Percentiles rank a stretch among this genome's conserved stretches.
Evolutionary conservation across 2,329 filamentous ascomycete species (phyloP).

Genomic region (Ramularia endophylla): DNA sequence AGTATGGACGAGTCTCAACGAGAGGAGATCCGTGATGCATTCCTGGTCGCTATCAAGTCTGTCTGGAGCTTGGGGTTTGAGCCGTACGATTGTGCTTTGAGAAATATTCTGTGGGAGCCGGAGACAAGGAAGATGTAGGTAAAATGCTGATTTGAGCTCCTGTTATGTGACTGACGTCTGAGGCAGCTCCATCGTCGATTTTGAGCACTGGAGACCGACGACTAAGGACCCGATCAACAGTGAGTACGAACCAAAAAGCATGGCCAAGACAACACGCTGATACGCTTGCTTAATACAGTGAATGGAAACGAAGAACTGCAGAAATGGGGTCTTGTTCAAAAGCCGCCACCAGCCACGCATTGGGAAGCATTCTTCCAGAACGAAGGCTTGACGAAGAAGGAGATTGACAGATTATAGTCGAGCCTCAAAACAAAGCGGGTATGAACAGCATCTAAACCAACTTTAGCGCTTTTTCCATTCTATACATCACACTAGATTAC

Average conservation of each 20-base stretch:
- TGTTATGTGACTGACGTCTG: neutral
- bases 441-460: too few species aligned
- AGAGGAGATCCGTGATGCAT: slow-evolving; percentile 21
- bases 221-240: slow-evolving; percentile 22
- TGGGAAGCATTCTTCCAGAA: slow-evolving; percentile 12
- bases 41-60: slow-evolving; percentile 21
- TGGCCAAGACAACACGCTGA: too few species aligned
- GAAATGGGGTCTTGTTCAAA: slow-evolving; percentile 25
- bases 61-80: slow-evolving; percentile 25
- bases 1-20: slow-evolving; percentile 15
- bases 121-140: slow-evolving; percentile 14
- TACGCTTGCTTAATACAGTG: slow-evolving; percentile 8
- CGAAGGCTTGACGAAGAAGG: too few species aligned
- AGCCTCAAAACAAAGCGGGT: too few species aligned
- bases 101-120: slow-evolving; percentile 27
- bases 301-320: slow-evolving; percentile 21
- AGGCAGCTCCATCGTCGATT: slow-evolving; percentile 26
- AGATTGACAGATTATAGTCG: too few species aligned
- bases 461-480: too few species aligned
- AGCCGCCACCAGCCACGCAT: slow-evolving; percentile 19
- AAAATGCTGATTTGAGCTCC: neutral
- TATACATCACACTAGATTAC: too few species aligned
- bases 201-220: slow-evolving; percentile 24
- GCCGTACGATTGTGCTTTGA: slow-evolving; percentile 27
- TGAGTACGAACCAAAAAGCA: too few species aligned